These are phyloP conservation scores for Rhizopogon sp. DNA, from an alignment of 768 basidiomycete species.

Conservation along the genomic window DNA sequence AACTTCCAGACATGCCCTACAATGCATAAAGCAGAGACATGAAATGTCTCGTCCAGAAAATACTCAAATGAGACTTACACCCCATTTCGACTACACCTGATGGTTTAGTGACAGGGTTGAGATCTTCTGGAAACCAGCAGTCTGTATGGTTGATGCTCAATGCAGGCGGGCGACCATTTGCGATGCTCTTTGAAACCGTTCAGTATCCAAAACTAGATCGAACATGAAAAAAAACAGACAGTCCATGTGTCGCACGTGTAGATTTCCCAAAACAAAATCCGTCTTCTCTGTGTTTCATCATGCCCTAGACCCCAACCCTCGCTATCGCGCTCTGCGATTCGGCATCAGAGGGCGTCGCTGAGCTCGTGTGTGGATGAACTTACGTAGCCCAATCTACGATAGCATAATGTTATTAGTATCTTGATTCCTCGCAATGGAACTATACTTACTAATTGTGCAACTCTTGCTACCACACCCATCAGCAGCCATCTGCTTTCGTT, in stretches of 20 bases:
- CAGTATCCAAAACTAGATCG: not conserved
- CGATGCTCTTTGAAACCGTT: slow-evolving; percentile 32
- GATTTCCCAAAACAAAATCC: slow-evolving; percentile 50
- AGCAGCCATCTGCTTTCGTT: slow-evolving; percentile 47
- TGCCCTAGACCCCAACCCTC: slow-evolving; percentile 40
- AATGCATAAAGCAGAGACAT: slow-evolving; percentile 2
- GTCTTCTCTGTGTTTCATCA: slow-evolving; percentile 41
- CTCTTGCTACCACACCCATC: slow-evolving; percentile 36
- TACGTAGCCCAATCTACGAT: slow-evolving; percentile 48
- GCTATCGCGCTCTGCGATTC: slow-evolving; percentile 43
- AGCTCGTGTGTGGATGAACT: slow-evolving; percentile 13
- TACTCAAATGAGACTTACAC: slow-evolving; percentile 29
- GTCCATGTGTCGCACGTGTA: slow-evolving; percentile 47
- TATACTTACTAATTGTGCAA: slow-evolving; percentile 39
- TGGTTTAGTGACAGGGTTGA: slow-evolving; percentile 24
- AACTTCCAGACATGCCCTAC: slow-evolving; percentile 42
- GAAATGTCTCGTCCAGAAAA: slow-evolving; percentile 8
- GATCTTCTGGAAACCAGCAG: slow-evolving; percentile 47
- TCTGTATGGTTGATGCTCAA: slow-evolving; percentile 44
- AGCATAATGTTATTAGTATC: slow-evolving; percentile 4
- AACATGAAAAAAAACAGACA: slow-evolving; percentile 23
- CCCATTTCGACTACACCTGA: slow-evolving; percentile 34
- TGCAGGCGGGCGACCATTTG: slow-evolving; percentile 46
- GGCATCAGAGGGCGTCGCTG: not conserved
- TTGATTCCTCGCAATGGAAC: not conserved